These are phyloP conservation scores for Barbarea vulgaris DNA, from an alignment of 345 rosid genomes.

Conservation along the genomic window DNA sequence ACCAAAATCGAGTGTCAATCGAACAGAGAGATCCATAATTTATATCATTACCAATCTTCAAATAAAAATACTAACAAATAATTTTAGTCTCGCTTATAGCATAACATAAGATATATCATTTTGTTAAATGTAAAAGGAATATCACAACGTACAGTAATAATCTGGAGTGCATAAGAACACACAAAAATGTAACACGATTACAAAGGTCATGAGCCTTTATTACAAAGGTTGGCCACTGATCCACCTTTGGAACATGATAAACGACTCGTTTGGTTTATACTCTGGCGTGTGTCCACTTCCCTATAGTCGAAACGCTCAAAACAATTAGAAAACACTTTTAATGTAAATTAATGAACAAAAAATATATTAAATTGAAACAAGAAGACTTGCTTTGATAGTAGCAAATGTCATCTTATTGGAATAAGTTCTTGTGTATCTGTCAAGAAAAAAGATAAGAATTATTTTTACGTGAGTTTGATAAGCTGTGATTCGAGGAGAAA, in stretches of 20 bases:
- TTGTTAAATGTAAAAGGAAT: too few relatives aligned
- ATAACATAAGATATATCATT: too few relatives aligned
- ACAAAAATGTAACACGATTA: too few relatives aligned
- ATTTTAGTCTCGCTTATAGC: too few relatives aligned
- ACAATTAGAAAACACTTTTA: not conserved
- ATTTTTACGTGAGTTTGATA: not conserved
- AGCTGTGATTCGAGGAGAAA: not conserved
- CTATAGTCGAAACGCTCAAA: conserved; percentile 6
- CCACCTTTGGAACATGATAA: conserved; percentile 36
- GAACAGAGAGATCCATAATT: too few relatives aligned
- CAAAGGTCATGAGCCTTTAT: not conserved
- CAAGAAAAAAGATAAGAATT: not conserved
- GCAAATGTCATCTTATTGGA: conserved; percentile 52
- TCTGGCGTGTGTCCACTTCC: conserved; percentile 34
- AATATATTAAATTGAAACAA: not conserved
- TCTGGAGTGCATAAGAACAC: not conserved
- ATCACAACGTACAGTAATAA: not conserved
- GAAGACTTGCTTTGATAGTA: conserved; percentile 57
- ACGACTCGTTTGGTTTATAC: conserved; percentile 16
- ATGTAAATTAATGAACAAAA: not conserved
- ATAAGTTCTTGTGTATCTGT: conserved; percentile 58
- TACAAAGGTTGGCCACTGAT: conserved; percentile 23
- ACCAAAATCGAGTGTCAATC: too few relatives aligned
- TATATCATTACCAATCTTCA: too few relatives aligned
- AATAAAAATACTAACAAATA: too few relatives aligned